Percentiles rank a stretch among this genome's conserved stretches.
phyloP scores from a whole-genome alignment of 2,329 filamentous ascomycete genomes.

The Penicillium sp. region DNA sequence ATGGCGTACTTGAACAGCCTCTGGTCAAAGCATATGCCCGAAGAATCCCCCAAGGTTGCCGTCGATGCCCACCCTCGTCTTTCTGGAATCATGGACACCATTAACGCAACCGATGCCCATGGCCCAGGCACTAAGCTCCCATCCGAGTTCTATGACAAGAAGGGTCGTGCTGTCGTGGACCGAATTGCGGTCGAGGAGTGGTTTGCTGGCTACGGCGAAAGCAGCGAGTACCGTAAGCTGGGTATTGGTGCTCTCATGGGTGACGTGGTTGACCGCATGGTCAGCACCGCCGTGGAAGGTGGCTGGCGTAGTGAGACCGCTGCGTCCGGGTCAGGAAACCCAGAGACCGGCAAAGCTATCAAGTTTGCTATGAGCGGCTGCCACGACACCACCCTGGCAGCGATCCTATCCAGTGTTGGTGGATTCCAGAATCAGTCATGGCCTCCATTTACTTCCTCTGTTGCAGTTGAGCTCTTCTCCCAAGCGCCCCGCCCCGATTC shows the following conservation, averaged over 20 bases:
- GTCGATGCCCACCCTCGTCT: conserved; percentile 83
- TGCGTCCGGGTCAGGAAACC: conserved; percentile 49
- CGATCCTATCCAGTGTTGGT: conserved; percentile 72
- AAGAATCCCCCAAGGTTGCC: conserved; percentile 64
- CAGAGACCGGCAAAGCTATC: conserved; percentile 48
- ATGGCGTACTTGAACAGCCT: conserved; percentile 79
- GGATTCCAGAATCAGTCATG: conserved; percentile 72
- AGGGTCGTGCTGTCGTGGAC: conserved; percentile 67
- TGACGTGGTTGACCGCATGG: conserved; percentile 75
- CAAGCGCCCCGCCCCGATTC: conserved; percentile 39
- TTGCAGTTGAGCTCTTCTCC: conserved; percentile 87
- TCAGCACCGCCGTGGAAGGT: conserved; percentile 61
- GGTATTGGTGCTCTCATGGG: conserved; percentile 84
- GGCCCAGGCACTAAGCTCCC: conserved; percentile 77
- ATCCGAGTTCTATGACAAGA: conserved; percentile 79
- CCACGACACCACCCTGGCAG: conserved; percentile 90
- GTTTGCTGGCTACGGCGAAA: conserved; percentile 85
- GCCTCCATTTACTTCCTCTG: conserved; percentile 91
- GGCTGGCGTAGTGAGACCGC: conserved; percentile 53
- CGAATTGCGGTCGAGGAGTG: conserved; percentile 83
- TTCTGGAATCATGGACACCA: conserved; percentile 88
- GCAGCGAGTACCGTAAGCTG: conserved; percentile 79
- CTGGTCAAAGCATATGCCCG: conserved; percentile 83
- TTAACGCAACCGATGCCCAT: conserved; percentile 86
- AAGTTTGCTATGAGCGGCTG: conserved; percentile 81